phyloP scores from a whole-genome alignment of 495 filamentous ascomycete species.

The Glonium stellatum region DNA sequence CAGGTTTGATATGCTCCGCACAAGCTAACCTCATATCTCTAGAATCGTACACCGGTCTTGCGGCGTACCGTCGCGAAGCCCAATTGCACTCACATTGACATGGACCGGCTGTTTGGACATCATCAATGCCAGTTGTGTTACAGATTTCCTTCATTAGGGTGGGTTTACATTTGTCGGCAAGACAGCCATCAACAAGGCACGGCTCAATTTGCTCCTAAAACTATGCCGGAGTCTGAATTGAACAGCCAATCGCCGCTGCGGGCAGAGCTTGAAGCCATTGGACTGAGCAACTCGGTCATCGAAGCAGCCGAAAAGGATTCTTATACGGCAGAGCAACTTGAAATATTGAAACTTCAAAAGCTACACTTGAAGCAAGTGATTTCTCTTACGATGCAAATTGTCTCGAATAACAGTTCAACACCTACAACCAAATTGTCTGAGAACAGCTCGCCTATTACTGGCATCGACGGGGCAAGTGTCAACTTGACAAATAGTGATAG shows the following conservation, averaged over 20 bases:
- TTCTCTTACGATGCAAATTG: not conserved
- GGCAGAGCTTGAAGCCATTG: conserved; percentile 29
- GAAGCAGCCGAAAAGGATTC: conserved; percentile 47
- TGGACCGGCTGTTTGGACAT: conserved; percentile 48
- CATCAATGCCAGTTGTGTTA: conserved; percentile 49
- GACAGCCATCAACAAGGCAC: conserved; percentile 37
- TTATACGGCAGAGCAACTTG: conserved; percentile 42
- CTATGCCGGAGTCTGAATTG: not conserved
- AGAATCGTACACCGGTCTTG: conserved; percentile 7
- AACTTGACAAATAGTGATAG: not conserved
- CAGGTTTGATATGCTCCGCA: not conserved
- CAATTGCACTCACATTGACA: conserved; percentile 53
- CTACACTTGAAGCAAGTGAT: conserved; percentile 30
- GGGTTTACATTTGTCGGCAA: conserved; percentile 60
- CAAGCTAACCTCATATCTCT: not conserved
- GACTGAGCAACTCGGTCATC: conserved; percentile 36
- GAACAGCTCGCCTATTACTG: not conserved
- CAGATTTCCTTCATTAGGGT: conserved; percentile 46
- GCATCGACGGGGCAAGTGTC: not conserved
- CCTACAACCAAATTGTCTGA: not conserved
- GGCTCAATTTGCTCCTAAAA: not conserved
- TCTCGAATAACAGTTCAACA: not conserved
- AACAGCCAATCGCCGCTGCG: conserved; percentile 21
- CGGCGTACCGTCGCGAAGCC: conserved; percentile 13
- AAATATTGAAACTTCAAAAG: conserved; percentile 40